Conservation (phyloP, 805 yeast genomes). For the Saccharomycopsis fermentans region DNA sequence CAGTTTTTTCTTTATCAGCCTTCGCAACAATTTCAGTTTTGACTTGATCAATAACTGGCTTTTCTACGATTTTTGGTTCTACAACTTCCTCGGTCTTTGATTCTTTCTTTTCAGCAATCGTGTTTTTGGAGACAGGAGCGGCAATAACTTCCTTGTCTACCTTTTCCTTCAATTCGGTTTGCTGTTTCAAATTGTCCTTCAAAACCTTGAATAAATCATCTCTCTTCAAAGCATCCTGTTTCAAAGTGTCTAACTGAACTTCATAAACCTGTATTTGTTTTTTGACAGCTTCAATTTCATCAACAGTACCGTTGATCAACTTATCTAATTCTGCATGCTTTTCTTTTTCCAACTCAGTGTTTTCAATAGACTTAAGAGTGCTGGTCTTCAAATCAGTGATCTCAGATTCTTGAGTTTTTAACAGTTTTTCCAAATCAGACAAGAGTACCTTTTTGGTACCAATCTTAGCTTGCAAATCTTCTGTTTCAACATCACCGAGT, state of each 20-base stretch:
- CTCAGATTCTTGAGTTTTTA: neutral
- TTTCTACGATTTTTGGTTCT: neutral
- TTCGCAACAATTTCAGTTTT: neutral
- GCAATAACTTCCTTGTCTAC: neutral
- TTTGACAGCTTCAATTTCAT: conserved; percentile 8
- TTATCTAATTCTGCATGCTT: conserved; percentile 12
- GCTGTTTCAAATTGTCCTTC: conserved; percentile 8
- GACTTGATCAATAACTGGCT: neutral
- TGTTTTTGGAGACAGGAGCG: neutral
- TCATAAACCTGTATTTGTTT: conserved; percentile 8
- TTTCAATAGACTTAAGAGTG: neutral
- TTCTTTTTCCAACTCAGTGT: conserved; percentile 5
- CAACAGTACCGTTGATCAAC: conserved; percentile 1
- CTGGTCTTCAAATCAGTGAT: conserved; percentile 1
- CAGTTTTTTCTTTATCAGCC: neutral
- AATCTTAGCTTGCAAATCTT: conserved; percentile 7
- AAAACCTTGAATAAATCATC: conserved; percentile 5
- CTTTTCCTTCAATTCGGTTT: conserved; percentile 15
- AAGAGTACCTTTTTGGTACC: conserved; percentile 1
- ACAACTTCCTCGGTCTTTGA: neutral
- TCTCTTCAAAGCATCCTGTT: conserved; percentile 8
- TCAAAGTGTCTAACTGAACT: conserved; percentile 8
- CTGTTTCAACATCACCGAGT: conserved; percentile 9
- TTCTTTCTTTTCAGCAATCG: neutral
- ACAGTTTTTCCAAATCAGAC: neutral